A percentile compares a stretch with the other conserved stretches of the same genome.
Conservation (phyloP, 768 basidiomycete genomes). For the Termitomyces eurrhizus region DNA sequence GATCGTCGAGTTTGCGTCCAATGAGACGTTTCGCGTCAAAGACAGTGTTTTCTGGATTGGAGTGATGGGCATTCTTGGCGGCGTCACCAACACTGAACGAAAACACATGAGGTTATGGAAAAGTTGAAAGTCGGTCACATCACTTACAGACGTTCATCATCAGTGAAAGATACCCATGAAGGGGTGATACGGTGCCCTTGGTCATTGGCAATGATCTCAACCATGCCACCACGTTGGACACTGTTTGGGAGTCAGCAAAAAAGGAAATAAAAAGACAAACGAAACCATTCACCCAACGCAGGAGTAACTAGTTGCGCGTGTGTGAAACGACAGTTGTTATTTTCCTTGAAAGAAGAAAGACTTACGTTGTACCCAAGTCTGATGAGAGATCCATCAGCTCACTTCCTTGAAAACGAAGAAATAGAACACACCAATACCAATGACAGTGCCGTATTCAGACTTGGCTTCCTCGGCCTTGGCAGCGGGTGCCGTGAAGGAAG, state of each 20-base stretch:
- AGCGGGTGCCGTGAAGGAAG: constrained; percentile 65
- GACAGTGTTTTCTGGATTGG: constrained; percentile 90
- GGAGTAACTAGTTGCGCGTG: constrained; percentile 63
- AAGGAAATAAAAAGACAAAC: neutral
- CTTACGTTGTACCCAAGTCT: constrained; percentile 91
- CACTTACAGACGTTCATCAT: constrained; percentile 70
- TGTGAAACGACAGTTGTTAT: constrained; percentile 17
- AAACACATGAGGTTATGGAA: constrained; percentile 16
- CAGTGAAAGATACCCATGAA: constrained; percentile 80
- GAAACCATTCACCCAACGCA: constrained; percentile 80
- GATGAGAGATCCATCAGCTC: constrained; percentile 14
- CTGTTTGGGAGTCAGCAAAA: constrained; percentile 28
- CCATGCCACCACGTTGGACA: constrained; percentile 80
- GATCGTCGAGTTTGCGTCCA: constrained; percentile 80
- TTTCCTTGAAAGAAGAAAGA: constrained; percentile 13
- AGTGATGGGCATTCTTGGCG: constrained; percentile 94
- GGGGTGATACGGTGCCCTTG: constrained; percentile 89
- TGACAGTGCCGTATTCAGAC: constrained; percentile 86
- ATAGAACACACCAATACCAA: constrained; percentile 73
- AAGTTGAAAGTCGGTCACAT: neutral
- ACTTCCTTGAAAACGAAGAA: neutral
- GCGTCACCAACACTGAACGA: constrained; percentile 75
- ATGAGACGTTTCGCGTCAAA: constrained; percentile 97
- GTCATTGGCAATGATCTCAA: constrained; percentile 89
- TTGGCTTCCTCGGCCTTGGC: constrained; percentile 63